Evolutionary conservation across 192 early-diverging fungal species (phyloP), one percentile per base, ranked within the genome.

Genomic region (Podila verticillata): DNA sequence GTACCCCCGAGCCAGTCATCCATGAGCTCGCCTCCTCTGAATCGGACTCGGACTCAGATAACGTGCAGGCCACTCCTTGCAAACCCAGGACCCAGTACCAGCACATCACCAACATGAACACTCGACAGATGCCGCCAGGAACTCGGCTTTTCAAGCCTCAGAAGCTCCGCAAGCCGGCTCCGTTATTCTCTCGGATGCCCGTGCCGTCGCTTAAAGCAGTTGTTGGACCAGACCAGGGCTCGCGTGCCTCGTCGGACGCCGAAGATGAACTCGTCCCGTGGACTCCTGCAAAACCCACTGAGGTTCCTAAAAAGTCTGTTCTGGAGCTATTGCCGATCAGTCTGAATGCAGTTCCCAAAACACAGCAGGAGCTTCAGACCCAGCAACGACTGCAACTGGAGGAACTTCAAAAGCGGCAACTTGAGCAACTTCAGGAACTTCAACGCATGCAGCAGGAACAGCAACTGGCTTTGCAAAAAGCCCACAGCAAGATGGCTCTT

Each of bases 301-400:
- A 12, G 1, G 24, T 26, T 17, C 44, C 7, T 9, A 47, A 47
- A 15, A n/a, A 9, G 51, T 26, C 51, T 10, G 51, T 26, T 26
- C n/a, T 54, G n/a, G 22, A 54, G 0, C 10, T 54, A n/a, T 4
- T n/a, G 12, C 47, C 36, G 9, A 32, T 17, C 39, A 24, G 7
- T 4, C 44, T 19, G 5, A 66, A 2, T 9, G 9, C 62, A 51
- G 29, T 51, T 19, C 22, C 63, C 7, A 24, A 48, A 22, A 70
- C 74, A 12, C 62, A 65, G 4, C 61, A 75, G 5, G 63, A 68
- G 9, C 48, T 75, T 10, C 30, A 49, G 20, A 6, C 13, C 28
- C 74, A 75, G 9, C 74, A 75, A n/a, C 29, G 48, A 15, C 22
- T 9, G 4, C 66, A 75, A 34, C 47, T 75, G 31, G 63, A 75